These are phyloP conservation scores for Miamiensis avidus DNA, from an alignment of 169 alveolate genomes.

Conservation along the genomic window DNA sequence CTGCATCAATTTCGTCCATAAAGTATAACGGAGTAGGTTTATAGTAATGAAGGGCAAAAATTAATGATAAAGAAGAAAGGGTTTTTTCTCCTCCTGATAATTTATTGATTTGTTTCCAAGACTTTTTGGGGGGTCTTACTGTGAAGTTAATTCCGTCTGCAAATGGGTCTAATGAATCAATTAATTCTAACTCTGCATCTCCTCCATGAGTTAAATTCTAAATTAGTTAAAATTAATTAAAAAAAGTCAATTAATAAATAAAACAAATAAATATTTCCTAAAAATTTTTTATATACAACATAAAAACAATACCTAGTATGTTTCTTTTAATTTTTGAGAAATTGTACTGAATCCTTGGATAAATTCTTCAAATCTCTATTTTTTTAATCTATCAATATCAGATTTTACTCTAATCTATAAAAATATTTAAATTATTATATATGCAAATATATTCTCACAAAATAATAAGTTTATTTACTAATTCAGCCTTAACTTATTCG, in stretches of 20 bases:
- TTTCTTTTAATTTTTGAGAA: conserved; percentile 67
- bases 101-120: conserved; percentile 97
- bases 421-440: no score
- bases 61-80: conserved; percentile 94
- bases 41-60: conserved; percentile 98
- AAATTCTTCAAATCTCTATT: conserved; percentile 75
- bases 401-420: conserved; percentile 44
- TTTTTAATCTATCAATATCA: conserved; percentile 53
- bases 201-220: conserved; percentile 80
- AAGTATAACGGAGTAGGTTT: conserved; percentile 98
- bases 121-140: conserved; percentile 97
- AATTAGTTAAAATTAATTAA: no score
- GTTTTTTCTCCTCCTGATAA: conserved; percentile 99
- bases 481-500: conserved; percentile 41
- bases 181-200: conserved; percentile 98
- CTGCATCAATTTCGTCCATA: conserved; percentile 99
- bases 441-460: no score
- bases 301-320: conserved; percentile 53
- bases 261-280: no score
- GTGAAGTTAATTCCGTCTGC: conserved; percentile 97
- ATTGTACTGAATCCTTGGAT: conserved; percentile 78
- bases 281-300: no score
- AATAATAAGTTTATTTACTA: neutral
- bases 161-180: conserved; percentile 96
- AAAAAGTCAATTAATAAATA: no score